Evolutionary conservation across 169 alveolate species (phyloP), one percentile per base, ranked within the genome.

Genomic region (Eimeria acervulina): DNA sequence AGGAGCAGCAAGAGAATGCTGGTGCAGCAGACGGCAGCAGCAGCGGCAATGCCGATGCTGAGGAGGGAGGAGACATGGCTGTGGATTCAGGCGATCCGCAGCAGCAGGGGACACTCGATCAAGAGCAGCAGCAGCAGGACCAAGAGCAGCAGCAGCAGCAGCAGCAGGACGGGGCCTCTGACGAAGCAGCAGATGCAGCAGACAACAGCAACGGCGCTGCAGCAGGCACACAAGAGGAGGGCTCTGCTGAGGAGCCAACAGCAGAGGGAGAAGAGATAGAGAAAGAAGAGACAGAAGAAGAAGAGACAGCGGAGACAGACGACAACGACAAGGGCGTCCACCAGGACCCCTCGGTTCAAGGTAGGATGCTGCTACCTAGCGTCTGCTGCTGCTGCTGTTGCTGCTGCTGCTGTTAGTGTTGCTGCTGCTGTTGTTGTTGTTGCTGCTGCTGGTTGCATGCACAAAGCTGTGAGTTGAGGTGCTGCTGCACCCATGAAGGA

Each of bases 61-160:
- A 80, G 95, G 97, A 95, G 55, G 91, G 95, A 31, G 96, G 97
- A 13, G 93, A 85, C 84, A 91, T 52, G 40, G 93, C 47, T 31
- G 33, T 81, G 26, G 87, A 93, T 15, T 78, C 26, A 40, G 8
- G 51, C 3, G 85, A 85, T 52, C 44, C 31, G 13, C 59, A 28
- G 55, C 52, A 85, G 78, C 81, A 55, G 28, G 59, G n/a, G 17
- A 44, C 26, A 63, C 59, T 36, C 23, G 93, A 55, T 52, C 28
- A 28, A 36, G 94, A 80, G 72, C 66, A 44, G 23, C 81, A 96
- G 61, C 83, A 47, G 61, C 95, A 80, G 10, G n/a, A n/a, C n/a
- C n/a, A n/a, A n/a, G 93, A 55, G 36, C 28, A 28, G 23, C 88
- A 80, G 72, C 66, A 44, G 23, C 81, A 96, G 61, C 83, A 47